Conservation (phyloP, 2,329 filamentous ascomycete genomes). For the Magnaporthiopsis poae region DNA sequence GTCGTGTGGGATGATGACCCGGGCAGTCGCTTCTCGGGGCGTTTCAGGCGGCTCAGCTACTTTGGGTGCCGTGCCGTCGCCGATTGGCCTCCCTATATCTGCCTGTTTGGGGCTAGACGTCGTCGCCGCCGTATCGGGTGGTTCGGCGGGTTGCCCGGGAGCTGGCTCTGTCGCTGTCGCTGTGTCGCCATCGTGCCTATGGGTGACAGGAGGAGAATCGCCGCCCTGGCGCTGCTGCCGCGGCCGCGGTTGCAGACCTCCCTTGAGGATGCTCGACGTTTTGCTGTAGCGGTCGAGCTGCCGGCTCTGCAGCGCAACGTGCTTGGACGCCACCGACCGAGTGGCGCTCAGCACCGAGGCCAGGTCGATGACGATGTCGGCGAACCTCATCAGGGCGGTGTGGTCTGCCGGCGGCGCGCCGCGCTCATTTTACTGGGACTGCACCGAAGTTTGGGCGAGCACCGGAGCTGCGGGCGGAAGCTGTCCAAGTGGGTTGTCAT, state of each 20-base stretch:
- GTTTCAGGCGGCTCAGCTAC: not conserved
- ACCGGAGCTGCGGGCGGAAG: not conserved
- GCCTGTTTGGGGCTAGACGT: not conserved
- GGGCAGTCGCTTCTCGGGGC: not conserved
- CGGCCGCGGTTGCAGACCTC: conserved; percentile 16
- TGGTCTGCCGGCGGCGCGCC: not conserved
- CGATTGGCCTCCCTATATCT: not conserved
- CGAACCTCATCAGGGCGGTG: conserved; percentile 41
- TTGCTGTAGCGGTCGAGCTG: conserved; percentile 43
- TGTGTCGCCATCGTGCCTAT: not conserved
- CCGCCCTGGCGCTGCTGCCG: not conserved
- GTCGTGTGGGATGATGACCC: not conserved
- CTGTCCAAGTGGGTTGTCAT: not conserved
- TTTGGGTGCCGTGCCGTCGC: not conserved
- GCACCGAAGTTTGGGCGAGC: too few species aligned
- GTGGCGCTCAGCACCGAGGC: conserved; percentile 61
- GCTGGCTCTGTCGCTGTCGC: not conserved
- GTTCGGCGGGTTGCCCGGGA: not conserved
- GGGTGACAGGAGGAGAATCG: not conserved
- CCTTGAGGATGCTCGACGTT: conserved; percentile 33
- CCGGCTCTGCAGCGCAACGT: conserved; percentile 45
- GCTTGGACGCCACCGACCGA: conserved; percentile 54
- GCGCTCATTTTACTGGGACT: not conserved
- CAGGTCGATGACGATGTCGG: conserved; percentile 58
- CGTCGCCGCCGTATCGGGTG: not conserved